These are phyloP conservation scores for Boletus holoroseus DNA, from an alignment of 1,284 basidiomycete species.

Conservation along the genomic window DNA sequence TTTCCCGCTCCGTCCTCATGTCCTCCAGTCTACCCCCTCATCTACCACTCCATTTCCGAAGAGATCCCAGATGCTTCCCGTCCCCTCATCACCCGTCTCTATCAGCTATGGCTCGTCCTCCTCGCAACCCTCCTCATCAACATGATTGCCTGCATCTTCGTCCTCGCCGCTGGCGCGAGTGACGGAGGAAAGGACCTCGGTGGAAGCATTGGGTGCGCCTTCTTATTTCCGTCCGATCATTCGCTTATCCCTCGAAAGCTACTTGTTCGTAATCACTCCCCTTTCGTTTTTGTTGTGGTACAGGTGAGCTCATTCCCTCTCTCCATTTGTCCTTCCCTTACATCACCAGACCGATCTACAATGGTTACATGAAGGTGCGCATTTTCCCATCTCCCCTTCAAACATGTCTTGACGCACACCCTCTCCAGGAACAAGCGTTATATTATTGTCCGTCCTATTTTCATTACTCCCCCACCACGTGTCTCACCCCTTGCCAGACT, in stretches of 20 bases:
- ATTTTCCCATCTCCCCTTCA: slow-evolving; percentile 8
- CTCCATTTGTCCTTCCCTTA: slow-evolving; percentile 7
- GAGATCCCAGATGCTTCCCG: slow-evolving; percentile 84
- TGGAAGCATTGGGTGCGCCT: slow-evolving; percentile 68
- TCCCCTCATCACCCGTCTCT: slow-evolving; percentile 77
- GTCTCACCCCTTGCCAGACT: slow-evolving; percentile 49
- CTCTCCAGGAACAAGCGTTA: slow-evolving; percentile 69
- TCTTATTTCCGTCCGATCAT: slow-evolving; percentile 27
- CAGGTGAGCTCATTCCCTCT: slow-evolving; percentile 44
- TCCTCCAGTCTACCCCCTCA: slow-evolving; percentile 78
- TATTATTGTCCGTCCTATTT: slow-evolving; percentile 64
- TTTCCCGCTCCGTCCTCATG: slow-evolving; percentile 20
- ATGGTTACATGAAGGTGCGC: slow-evolving; percentile 90
- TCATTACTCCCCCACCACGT: slow-evolving; percentile 11
- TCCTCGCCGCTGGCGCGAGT: slow-evolving; percentile 70
- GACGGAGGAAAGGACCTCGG: slow-evolving; percentile 80
- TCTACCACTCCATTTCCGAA: slow-evolving; percentile 87
- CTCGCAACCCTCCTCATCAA: slow-evolving; percentile 79
- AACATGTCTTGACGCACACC: slow-evolving; percentile 10
- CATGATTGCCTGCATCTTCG: slow-evolving; percentile 84
- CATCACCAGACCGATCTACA: slow-evolving; percentile 79
- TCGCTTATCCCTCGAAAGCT: slow-evolving; percentile 45
- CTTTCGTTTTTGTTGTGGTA: slow-evolving; percentile 91
- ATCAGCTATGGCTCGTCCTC: slow-evolving; percentile 84
- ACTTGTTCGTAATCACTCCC: slow-evolving; percentile 75